Evolutionary conservation across 257 asterid species (phyloP).

Genomic region (Nicotiana undulata): DNA sequence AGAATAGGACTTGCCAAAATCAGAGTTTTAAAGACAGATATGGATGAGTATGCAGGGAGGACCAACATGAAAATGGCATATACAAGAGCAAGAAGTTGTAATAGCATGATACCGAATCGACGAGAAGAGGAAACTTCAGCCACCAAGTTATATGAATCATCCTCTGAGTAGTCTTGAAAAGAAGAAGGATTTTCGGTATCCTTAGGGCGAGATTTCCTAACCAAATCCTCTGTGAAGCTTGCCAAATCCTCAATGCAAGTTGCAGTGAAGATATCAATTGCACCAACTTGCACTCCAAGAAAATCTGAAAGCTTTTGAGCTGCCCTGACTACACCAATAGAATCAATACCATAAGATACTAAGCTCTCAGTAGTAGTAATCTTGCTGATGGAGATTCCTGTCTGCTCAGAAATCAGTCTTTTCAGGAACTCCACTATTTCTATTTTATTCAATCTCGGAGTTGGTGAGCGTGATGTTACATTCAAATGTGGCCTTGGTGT

Average conservation of each 20-base stretch:
- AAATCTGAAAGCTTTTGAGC: slow-evolving; percentile 87
- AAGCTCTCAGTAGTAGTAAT: slow-evolving; percentile 60
- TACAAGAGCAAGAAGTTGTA: slow-evolving; percentile 50
- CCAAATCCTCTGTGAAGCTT: slow-evolving; percentile 49
- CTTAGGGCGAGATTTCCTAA: slow-evolving; percentile 48
- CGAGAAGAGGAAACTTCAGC: slow-evolving; percentile 38
- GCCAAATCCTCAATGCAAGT: slow-evolving; percentile 77
- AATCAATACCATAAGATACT: slow-evolving; percentile 69
- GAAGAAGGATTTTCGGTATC: slow-evolving; percentile 10
- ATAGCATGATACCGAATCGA: slow-evolving; percentile 29
- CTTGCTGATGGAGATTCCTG: slow-evolving; percentile 46
- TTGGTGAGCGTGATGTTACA: slow-evolving; percentile 10
- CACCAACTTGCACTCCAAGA: slow-evolving; percentile 77
- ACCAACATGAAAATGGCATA: slow-evolving; percentile 44
- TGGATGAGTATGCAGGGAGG: slow-evolving; percentile 50
- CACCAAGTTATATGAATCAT: slow-evolving; percentile 26
- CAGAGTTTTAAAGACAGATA: slow-evolving; percentile 33
- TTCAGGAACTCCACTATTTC: slow-evolving; percentile 53
- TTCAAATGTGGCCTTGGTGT: slow-evolving; percentile 56
- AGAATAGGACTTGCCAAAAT: slow-evolving; percentile 17
- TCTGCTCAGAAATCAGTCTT: slow-evolving; percentile 58
- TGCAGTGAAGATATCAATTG: slow-evolving; percentile 83
- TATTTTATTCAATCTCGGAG: slow-evolving; percentile 25
- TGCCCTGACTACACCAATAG: slow-evolving; percentile 92
- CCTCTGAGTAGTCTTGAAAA: slow-evolving; percentile 27